phyloP scores from a whole-genome alignment of 169 alveolate genomes.

The Cryptosporidium muris region DNA sequence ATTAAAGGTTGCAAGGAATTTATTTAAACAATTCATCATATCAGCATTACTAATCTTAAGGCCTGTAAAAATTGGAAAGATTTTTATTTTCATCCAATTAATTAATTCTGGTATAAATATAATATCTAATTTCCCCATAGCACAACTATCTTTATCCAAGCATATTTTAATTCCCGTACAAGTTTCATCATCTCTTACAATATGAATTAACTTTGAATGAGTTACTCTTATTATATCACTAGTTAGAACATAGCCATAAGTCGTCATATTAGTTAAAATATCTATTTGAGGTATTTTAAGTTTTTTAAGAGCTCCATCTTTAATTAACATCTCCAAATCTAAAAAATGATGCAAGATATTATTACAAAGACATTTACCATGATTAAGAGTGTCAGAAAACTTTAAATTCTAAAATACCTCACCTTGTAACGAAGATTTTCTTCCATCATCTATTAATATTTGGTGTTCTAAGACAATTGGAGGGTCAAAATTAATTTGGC shows the following conservation, averaged over 20 bases:
- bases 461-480: constrained; percentile 66
- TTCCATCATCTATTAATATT: constrained; percentile 12
- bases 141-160: neutral
- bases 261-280: neutral
- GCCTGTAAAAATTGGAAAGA: constrained; percentile 9
- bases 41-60: neutral
- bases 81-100: neutral
- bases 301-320: constrained; percentile 34
- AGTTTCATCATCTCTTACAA: constrained; percentile 3
- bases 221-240: constrained; percentile 9
- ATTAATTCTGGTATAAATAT: neutral
- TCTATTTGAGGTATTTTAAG: constrained; percentile 34
- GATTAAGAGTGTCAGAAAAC: neutral
- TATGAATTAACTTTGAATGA: neutral
- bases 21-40: neutral
- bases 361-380: neutral
- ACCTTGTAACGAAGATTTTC: constrained; percentile 21
- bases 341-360: neutral
- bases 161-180: neutral
- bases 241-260: constrained; percentile 38
- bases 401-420: neutral
- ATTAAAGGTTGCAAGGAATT: neutral
- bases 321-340: constrained; percentile 61
- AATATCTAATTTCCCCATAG: neutral
- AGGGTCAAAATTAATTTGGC: constrained; percentile 27